A percentile compares a stretch with the other conserved stretches of the same genome.
These are phyloP conservation scores for Solanum sejunctum DNA, from an alignment of 257 asterid species.

Conservation along the genomic window DNA sequence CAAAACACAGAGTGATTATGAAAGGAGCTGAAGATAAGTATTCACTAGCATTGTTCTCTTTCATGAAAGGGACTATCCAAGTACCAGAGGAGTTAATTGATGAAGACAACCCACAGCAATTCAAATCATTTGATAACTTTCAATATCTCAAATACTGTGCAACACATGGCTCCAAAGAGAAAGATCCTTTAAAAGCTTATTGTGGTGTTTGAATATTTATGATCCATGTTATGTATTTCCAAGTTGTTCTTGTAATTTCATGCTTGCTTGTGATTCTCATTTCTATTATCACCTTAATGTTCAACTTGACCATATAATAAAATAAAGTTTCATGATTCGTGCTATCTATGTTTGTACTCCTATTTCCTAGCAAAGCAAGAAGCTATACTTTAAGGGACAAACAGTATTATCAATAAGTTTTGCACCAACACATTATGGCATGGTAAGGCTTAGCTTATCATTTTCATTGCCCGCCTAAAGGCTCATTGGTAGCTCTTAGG, in stretches of 20 bases:
- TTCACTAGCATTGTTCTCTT: slow-evolving; percentile 7
- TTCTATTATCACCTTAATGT: not conserved
- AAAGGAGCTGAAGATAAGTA: slow-evolving; percentile 8
- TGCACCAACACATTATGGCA: too few relatives aligned
- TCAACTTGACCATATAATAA: not conserved
- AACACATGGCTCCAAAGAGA: not conserved
- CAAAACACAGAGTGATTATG: slow-evolving; percentile 21
- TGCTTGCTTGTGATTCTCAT: not conserved
- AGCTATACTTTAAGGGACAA: not conserved
- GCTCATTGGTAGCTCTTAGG: too few relatives aligned
- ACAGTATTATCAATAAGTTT: too few relatives aligned
- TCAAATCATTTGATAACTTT: slow-evolving; percentile 18
- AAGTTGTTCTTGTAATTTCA: not conserved
- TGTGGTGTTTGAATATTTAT: not conserved
- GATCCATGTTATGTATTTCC: not conserved
- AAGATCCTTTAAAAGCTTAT: not conserved
- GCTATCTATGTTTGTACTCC: not conserved
- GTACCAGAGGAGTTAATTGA: slow-evolving; percentile 21
- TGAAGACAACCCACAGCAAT: slow-evolving; percentile 10
- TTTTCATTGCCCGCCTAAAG: too few relatives aligned
- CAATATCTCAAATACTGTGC: not conserved
- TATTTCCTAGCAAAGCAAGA: not conserved
- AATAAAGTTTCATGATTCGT: not conserved
- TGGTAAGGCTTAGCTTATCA: too few relatives aligned
- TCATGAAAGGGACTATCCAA: not conserved